Evolutionary conservation across 2,329 filamentous ascomycete genomes (phyloP).

Genomic region (Cladosporium sp.): DNA sequence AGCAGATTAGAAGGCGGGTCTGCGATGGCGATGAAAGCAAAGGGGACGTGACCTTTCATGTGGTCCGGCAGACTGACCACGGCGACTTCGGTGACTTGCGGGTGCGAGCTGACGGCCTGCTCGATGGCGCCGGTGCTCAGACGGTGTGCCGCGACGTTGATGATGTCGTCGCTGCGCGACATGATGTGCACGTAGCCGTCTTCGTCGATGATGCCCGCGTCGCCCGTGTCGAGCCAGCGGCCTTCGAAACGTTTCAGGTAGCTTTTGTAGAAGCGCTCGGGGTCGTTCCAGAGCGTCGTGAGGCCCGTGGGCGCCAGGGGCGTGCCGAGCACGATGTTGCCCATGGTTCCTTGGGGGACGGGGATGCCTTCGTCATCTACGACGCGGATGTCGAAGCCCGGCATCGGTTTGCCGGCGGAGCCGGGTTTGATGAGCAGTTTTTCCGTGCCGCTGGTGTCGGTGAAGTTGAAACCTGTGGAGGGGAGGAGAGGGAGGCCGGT

Average conservation of each 20-base stretch:
- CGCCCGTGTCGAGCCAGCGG: constrained; percentile 84
- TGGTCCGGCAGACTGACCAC: constrained; percentile 81
- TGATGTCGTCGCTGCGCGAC: constrained; percentile 72
- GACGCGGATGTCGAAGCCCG: constrained; percentile 80
- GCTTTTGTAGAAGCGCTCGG: constrained; percentile 76
- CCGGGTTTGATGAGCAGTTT: constrained; percentile 69
- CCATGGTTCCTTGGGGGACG: constrained; percentile 69
- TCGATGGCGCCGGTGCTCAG: constrained; percentile 87
- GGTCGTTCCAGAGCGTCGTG: constrained; percentile 79
- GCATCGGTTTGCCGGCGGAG: constrained; percentile 85
- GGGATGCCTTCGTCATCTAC: constrained; percentile 77
- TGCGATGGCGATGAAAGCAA: constrained; percentile 73
- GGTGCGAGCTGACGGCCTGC: constrained; percentile 80
- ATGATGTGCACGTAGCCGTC: constrained; percentile 64
- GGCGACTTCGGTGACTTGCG: constrained; percentile 73
- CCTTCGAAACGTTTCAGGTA: constrained; percentile 80
- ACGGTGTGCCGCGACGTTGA: constrained; percentile 92
- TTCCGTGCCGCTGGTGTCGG: constrained; percentile 36
- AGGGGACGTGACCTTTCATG: constrained; percentile 85
- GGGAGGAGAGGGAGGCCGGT: constrained; percentile 62
- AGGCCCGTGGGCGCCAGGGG: constrained; percentile 84
- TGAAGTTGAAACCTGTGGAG: constrained; percentile 53
- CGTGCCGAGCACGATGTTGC: constrained; percentile 80
- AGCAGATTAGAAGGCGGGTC: constrained; percentile 48
- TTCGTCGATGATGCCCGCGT: constrained; percentile 78